Evolutionary conservation across 495 filamentous ascomycete genomes (phyloP).

Genomic region (Penicillium turbatum): DNA sequence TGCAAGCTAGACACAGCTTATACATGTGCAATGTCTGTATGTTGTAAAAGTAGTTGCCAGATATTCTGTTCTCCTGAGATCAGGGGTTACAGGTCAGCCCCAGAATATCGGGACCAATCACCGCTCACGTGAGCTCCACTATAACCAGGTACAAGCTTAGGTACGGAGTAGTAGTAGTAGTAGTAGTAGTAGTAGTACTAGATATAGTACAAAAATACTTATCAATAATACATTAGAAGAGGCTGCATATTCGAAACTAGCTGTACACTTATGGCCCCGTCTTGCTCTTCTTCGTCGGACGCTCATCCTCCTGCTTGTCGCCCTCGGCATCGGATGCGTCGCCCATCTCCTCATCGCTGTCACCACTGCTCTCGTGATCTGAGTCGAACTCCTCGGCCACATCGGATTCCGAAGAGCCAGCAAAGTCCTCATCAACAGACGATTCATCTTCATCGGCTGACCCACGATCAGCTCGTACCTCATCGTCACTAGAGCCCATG

Average conservation of each 20-base stretch:
- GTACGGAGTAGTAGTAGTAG: too few relatives aligned
- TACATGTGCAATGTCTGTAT: too few relatives aligned
- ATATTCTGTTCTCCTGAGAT: slow-evolving; percentile 13
- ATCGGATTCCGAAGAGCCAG: slow-evolving; percentile 83
- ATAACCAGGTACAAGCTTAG: not conserved
- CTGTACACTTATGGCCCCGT: slow-evolving; percentile 33
- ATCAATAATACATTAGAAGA: not conserved
- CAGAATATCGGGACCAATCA: not conserved
- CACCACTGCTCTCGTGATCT: slow-evolving; percentile 77
- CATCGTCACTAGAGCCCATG: slow-evolving; percentile 80
- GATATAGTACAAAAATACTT: not conserved
- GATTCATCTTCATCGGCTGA: slow-evolving; percentile 95
- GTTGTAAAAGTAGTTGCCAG: too few relatives aligned
- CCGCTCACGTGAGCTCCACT: slow-evolving; percentile 22
- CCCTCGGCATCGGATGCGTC: slow-evolving; percentile 51
- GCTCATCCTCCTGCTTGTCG: slow-evolving; percentile 42
- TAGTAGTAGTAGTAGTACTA: not conserved
- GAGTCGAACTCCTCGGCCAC: slow-evolving; percentile 96
- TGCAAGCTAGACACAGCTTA: too few relatives aligned
- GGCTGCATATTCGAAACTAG: slow-evolving; percentile 5
- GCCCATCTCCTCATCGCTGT: slow-evolving; percentile 60
- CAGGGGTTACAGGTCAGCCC: slow-evolving; percentile 22
- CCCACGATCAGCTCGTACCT: slow-evolving; percentile 70
- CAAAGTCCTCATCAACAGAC: slow-evolving; percentile 93
- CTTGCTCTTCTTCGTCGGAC: slow-evolving; percentile 71